These are phyloP conservation scores for Fusarium tanahbumbuense DNA, from an alignment of 2,329 filamentous ascomycete species.

Conservation along the genomic window DNA sequence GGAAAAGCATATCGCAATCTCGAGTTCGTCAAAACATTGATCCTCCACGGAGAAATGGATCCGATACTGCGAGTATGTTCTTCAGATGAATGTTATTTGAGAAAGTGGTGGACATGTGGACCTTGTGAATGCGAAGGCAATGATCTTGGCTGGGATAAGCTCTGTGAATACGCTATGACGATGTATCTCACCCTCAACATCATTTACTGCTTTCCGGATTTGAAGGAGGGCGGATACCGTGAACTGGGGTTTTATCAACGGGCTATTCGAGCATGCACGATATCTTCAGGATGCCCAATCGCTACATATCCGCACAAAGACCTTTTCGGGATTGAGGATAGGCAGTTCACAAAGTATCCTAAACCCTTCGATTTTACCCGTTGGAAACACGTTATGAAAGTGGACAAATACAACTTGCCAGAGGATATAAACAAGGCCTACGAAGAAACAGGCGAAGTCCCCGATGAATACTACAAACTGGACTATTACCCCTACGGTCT, in stretches of 20 bases:
- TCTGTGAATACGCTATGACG: not conserved
- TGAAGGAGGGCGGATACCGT: not conserved
- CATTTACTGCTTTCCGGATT: not conserved
- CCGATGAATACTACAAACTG: not conserved
- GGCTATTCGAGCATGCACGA: not conserved
- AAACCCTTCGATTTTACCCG: fast-evolving
- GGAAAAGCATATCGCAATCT: conserved; percentile 2
- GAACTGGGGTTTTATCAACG: conserved; percentile 5
- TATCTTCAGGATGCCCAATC: not conserved
- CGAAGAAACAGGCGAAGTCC: not conserved
- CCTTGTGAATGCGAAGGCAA: not conserved
- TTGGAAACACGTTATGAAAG: not conserved
- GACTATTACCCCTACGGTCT: conserved; percentile 15
- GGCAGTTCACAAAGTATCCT: not conserved
- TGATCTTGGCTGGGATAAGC: not conserved
- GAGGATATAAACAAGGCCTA: not conserved
- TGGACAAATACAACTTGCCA: not conserved
- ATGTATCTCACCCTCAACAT: conserved; percentile 15
- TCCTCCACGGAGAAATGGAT: conserved; percentile 15
- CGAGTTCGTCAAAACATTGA: conserved; percentile 2
- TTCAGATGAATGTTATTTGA: not conserved
- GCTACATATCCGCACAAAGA: conserved; percentile 8
- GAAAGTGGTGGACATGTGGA: not conserved
- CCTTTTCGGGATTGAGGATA: not conserved
- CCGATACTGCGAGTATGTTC: not conserved